phyloP scores from a whole-genome alignment of 2,329 filamentous ascomycete genomes.

The Huntiella decipiens region DNA sequence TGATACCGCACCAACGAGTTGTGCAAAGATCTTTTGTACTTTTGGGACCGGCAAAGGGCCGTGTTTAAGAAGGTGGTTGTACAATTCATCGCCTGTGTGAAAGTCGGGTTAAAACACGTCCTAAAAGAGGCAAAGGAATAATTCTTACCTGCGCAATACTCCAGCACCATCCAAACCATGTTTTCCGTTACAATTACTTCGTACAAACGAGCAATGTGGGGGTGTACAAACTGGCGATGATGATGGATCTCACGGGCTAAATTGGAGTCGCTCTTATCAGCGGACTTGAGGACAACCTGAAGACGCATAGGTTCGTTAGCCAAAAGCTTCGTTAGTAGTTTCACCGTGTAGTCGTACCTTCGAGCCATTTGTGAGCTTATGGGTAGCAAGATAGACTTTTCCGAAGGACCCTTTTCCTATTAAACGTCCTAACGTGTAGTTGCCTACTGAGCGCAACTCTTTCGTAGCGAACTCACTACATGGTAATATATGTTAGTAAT shows the following conservation, averaged over 20 bases:
- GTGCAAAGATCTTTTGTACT: conserved; percentile 88
- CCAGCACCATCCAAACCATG: conserved; percentile 87
- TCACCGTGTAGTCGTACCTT: conserved; percentile 42
- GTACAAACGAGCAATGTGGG: conserved; percentile 89
- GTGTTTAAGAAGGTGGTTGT: conserved; percentile 81
- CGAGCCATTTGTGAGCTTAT: conserved; percentile 96
- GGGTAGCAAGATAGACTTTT: conserved; percentile 87
- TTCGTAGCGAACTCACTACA: conserved; percentile 82
- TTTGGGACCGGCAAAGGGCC: conserved; percentile 69
- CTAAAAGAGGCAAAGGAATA: conserved; percentile 4
- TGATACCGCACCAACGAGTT: conserved; percentile 81
- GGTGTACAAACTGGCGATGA: conserved; percentile 92
- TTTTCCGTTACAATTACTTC: conserved; percentile 95
- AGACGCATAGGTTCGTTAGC: not conserved
- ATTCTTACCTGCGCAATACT: conserved; percentile 72
- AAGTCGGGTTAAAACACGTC: not conserved
- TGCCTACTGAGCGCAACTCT: conserved; percentile 81
- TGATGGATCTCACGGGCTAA: conserved; percentile 96
- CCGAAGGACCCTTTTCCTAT: conserved; percentile 98
- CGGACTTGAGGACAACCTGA: conserved; percentile 82
- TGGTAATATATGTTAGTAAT: not conserved
- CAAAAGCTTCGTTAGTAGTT: not conserved
- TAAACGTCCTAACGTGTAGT: conserved; percentile 76
- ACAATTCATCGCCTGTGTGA: conserved; percentile 69
- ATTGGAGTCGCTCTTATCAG: conserved; percentile 88